A percentile compares a stretch with the other conserved stretches of the same genome.
Evolutionary conservation across 352 stramenopile genomes (phyloP).

Genomic region (Pythium rhizo-oryzae): DNA sequence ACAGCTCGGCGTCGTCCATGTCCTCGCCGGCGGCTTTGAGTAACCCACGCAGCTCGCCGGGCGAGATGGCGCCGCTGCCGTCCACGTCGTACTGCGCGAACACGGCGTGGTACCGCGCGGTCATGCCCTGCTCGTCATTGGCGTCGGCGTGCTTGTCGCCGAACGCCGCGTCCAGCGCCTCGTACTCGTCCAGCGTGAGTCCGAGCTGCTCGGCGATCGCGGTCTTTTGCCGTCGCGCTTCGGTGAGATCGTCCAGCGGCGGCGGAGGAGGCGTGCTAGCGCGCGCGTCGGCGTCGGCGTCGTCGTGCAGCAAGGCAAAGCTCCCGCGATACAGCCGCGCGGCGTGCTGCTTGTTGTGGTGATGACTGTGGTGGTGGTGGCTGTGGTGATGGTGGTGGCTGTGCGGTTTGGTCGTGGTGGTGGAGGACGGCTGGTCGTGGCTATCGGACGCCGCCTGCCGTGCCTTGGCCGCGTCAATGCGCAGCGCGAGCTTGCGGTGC

Average conservation of each 20-base stretch:
- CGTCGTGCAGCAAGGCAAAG: background rate
- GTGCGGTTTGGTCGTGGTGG: constrained; percentile 21
- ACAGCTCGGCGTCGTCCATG: constrained; percentile 79
- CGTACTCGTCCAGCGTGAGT: constrained; percentile 71
- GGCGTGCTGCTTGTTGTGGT: background rate
- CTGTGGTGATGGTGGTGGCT: constrained; percentile 12
- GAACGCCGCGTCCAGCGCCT: constrained; percentile 63
- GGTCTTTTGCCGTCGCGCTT: constrained; percentile 49
- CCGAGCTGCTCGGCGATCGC: constrained; percentile 63
- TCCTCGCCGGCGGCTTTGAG: constrained; percentile 64
- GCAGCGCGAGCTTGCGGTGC: constrained; percentile 51
- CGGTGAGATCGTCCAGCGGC: constrained; percentile 48
- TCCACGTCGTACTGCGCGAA: constrained; percentile 84
- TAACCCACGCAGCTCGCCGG: constrained; percentile 60
- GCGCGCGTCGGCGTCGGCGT: background rate
- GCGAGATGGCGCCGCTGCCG: constrained; percentile 75
- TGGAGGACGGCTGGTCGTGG: background rate
- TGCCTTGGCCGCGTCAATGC: constrained; percentile 44
- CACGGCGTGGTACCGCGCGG: constrained; percentile 50
- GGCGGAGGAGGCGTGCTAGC: constrained; percentile 12
- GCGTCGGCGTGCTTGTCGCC: constrained; percentile 21
- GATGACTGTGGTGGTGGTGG: background rate
- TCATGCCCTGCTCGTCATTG: constrained; percentile 31
- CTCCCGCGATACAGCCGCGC: background rate
- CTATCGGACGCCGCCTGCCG: constrained; percentile 16